Evolutionary conservation across 148 eudicot species (phyloP).

Genomic region (Amaranthus cruentus): DNA sequence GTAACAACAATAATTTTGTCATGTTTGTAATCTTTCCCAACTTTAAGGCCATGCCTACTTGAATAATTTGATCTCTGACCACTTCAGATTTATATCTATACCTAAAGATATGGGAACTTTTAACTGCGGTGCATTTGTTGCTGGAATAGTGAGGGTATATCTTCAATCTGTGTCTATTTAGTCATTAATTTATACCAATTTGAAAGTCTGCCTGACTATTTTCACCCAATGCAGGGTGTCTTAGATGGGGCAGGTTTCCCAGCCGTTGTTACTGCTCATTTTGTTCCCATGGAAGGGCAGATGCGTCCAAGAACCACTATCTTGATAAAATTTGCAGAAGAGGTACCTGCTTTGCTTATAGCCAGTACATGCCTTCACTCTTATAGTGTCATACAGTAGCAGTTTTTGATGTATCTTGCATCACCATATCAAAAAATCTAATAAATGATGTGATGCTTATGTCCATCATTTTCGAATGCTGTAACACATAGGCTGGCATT

Average conservation of each 20-base stretch:
- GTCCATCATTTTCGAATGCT: too few relatives aligned
- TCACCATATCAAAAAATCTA: neutral
- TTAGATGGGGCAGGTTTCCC: conserved; percentile 95
- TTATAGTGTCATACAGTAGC: neutral
- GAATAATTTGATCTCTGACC: conserved; percentile 4
- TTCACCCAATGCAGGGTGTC: conserved; percentile 67
- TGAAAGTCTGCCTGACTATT: conserved; percentile 7
- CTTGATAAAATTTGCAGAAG: conserved; percentile 95
- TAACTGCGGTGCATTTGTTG: conserved; percentile 99
- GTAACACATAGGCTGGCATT: too few relatives aligned
- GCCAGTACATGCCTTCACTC: too few relatives aligned
- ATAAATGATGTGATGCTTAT: too few relatives aligned
- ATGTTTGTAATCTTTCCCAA: neutral
- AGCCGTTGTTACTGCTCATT: conserved; percentile 97
- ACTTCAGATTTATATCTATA: conserved; percentile 79
- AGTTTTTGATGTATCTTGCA: neutral
- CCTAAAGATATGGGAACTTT: conserved; percentile 99
- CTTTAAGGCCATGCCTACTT: conserved; percentile 1
- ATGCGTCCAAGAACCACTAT: conserved; percentile 91
- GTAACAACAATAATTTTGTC: conserved; percentile 27
- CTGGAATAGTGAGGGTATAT: conserved; percentile 95
- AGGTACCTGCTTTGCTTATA: conserved; percentile 43
- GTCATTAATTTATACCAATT: neutral
- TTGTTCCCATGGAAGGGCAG: conserved; percentile 97
- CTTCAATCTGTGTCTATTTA: neutral